Evolutionary conservation across 2,329 filamentous ascomycete species (phyloP).

Genomic region (Colletotrichum truncatum): DNA sequence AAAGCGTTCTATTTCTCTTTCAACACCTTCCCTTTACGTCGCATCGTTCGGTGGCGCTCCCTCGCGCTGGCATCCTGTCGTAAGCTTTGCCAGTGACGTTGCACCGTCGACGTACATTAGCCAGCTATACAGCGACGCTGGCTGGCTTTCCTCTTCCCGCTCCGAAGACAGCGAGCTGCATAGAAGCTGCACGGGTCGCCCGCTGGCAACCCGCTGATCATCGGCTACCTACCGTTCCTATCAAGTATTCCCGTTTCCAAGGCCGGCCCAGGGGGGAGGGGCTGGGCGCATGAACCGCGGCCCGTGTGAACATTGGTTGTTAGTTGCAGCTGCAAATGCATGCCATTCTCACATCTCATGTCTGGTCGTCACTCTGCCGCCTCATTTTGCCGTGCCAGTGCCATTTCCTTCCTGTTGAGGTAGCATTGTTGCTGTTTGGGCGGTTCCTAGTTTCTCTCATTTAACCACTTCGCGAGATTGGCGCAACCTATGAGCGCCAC

Average conservation of each 20-base stretch:
- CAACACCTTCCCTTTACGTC: neutral
- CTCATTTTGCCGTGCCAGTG: neutral
- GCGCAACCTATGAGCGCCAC: neutral
- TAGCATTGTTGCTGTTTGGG: conserved; percentile 2
- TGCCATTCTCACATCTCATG: conserved; percentile 30
- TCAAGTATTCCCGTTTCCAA: conserved; percentile 16
- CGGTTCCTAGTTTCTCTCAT: conserved; percentile 5
- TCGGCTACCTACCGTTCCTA: neutral
- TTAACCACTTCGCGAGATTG: conserved; percentile 19
- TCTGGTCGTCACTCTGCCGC: neutral
- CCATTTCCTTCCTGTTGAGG: conserved; percentile 1
- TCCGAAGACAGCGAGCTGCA: conserved; percentile 22
- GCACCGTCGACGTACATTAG: neutral
- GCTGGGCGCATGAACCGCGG: conserved; percentile 24
- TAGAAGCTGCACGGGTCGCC: conserved; percentile 21
- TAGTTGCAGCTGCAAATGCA: conserved; percentile 31
- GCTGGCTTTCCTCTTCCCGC: conserved; percentile 4
- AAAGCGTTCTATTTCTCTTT: neutral
- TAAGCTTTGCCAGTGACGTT: conserved; percentile 9
- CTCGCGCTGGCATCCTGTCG: too few species aligned
- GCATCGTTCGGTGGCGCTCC: neutral
- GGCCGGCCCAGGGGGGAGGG: neutral
- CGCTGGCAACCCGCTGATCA: conserved; percentile 14
- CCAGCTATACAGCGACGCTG: neutral
- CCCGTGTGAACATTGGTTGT: conserved; percentile 21